Evolutionary conservation across 805 yeast species (phyloP).

Genomic region (Isabelozyma gotoi): DNA sequence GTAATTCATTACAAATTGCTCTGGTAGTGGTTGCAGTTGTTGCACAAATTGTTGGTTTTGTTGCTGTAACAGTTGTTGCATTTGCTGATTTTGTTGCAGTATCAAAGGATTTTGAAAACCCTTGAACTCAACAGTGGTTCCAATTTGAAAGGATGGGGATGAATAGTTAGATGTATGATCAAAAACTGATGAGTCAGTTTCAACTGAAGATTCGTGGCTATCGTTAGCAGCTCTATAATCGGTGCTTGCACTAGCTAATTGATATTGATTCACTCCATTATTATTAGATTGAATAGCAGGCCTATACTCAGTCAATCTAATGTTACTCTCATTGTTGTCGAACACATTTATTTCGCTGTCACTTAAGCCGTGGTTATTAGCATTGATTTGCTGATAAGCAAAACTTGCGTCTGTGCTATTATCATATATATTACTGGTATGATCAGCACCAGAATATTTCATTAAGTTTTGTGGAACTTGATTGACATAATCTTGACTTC

Average conservation of each 20-base stretch:
- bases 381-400: too few relatives aligned
- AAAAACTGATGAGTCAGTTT: not conserved
- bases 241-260: not conserved
- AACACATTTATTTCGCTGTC: too few relatives aligned
- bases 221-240: not conserved
- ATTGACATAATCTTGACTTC: not conserved
- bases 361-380: too few relatives aligned
- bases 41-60: not conserved
- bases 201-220: not conserved
- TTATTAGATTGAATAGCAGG: not conserved
- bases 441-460: not conserved
- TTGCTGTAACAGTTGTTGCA: not conserved
- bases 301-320: not conserved
- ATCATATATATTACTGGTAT: too few relatives aligned
- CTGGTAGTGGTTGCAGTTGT: not conserved
- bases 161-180: not conserved
- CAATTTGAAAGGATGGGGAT: not conserved
- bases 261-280: not conserved
- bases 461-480: not conserved
- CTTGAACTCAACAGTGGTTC: not conserved
- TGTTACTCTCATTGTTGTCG: too few relatives aligned
- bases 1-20: not conserved
- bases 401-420: too few relatives aligned
- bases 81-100: conserved; percentile 1
- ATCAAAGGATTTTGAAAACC: not conserved